Conservation (phyloP, 768 basidiomycete genomes). For the Galerina sulciceps region DNA sequence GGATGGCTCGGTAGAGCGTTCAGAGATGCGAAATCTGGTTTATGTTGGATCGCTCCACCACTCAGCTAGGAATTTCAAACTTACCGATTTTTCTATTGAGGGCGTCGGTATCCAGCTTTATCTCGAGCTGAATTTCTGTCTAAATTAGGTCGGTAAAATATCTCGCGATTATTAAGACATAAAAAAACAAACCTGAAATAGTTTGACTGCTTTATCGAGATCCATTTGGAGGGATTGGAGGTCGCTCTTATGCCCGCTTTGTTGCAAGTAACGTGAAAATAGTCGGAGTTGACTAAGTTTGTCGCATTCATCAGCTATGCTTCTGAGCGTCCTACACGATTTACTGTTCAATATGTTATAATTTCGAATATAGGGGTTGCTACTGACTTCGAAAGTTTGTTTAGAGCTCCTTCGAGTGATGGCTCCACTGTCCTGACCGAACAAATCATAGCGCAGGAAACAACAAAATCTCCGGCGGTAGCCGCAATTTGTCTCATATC, state of each 20-base stretch:
- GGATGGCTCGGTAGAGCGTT: neutral
- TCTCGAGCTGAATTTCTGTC: neutral
- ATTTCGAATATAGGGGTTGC: no score
- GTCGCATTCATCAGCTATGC: neutral
- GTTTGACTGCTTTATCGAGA: neutral
- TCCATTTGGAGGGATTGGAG: neutral
- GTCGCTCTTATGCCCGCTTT: neutral
- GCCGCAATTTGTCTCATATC: constrained; percentile 3
- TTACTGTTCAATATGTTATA: neutral
- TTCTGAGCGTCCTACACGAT: neutral
- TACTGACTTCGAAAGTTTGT: neutral
- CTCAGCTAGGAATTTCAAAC: neutral
- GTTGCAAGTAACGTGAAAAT: neutral
- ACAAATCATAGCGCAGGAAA: neutral
- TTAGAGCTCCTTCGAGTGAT: neutral
- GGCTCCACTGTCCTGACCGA: neutral
- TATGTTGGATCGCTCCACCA: neutral
- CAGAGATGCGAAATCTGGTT: neutral
- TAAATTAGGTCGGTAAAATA: neutral
- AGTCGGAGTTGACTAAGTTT: neutral
- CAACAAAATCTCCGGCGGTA: neutral
- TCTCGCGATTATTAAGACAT: neutral
- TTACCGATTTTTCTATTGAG: neutral
- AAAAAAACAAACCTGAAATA: neutral
- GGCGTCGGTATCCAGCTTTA: neutral